Percentiles rank a stretch among this genome's conserved stretches.
Conservation (phyloP, 305 asterid species). For the Rubia balearica region DNA sequence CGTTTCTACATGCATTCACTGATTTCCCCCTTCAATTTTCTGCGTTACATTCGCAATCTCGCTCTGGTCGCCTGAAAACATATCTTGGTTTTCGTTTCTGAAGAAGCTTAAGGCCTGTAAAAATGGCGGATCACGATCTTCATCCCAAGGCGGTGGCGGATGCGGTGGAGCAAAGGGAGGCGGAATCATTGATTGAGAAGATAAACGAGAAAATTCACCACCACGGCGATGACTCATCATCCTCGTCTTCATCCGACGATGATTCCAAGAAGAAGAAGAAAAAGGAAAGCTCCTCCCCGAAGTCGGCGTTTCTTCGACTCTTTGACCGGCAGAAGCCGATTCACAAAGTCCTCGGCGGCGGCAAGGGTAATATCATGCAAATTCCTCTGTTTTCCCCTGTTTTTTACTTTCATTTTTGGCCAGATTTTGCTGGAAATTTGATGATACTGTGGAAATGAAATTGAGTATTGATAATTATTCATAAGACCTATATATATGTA, state of each 20-base stretch:
- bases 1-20: background rate
- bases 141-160: background rate
- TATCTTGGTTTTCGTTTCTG: background rate
- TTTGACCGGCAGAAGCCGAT: constrained; percentile 73
- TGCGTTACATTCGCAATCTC: background rate
- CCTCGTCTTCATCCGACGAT: constrained; percentile 48
- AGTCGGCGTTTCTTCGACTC: constrained; percentile 29
- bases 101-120: background rate
- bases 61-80: background rate
- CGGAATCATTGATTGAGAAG: constrained; percentile 56
- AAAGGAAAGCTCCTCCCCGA: background rate
- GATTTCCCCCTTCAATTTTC: background rate
- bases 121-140: constrained; percentile 60
- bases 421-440: background rate
- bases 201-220: constrained; percentile 50
- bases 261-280: constrained; percentile 32
- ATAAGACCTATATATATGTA: background rate
- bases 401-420: background rate
- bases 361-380: constrained; percentile 48
- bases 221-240: constrained; percentile 34
- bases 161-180: constrained; percentile 23
- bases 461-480: too few species aligned
- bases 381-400: constrained; percentile 4
- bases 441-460: too few species aligned
- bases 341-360: constrained; percentile 80